Evolutionary conservation across 2,329 filamentous ascomycete genomes (phyloP), one percentile per base, ranked within the genome.

Genomic region (Pseudocercospora crystallina): DNA sequence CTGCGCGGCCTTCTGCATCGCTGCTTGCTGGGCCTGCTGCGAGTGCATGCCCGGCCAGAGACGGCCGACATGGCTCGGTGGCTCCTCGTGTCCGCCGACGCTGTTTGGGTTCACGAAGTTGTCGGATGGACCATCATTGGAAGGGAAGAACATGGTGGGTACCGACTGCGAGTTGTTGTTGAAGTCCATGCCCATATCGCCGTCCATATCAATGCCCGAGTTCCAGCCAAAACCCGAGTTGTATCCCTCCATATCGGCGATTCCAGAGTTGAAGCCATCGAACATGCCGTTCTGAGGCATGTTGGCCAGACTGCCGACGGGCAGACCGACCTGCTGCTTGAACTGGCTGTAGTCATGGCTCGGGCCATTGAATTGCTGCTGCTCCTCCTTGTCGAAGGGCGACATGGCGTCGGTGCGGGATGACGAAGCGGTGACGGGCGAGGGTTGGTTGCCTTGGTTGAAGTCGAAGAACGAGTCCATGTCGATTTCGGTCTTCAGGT

Each of bases 331-430:
- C 76, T 96, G 91, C 70, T 99, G 94, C 75, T 90, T 89, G 76
- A 96, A 95, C 67, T 89, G 84, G 65, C 90, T 89, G 77, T 97
- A 97, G 73, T 95, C 89, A 75, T 96, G 91, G 71, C 90, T 96
- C 8, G 94, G 92, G 37, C 66, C 67, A 56, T 62, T 66, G 62
- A 69, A 71, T 45, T 68, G 65, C 47, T 69, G 67, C 12, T 60
- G 63, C 50, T 71, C 67, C 53, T 71, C 67, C 39, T 64, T 58
- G 45, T 68, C 69, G 52, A 65, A 69, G 30, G 66, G 65, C 34
- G 58, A 63, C 36, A 66, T 41, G 33, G 56, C 58, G 43, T 64
- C 61, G 49, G 58, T 53, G 43, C 59, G 60, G 45, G 62, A 59
- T 26, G 64, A 61, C 10, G 63, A 59, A 33, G 62, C 61, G 20